phyloP scores from a whole-genome alignment of 2,329 filamentous ascomycete genomes.

The Colletotrichum sp. region DNA sequence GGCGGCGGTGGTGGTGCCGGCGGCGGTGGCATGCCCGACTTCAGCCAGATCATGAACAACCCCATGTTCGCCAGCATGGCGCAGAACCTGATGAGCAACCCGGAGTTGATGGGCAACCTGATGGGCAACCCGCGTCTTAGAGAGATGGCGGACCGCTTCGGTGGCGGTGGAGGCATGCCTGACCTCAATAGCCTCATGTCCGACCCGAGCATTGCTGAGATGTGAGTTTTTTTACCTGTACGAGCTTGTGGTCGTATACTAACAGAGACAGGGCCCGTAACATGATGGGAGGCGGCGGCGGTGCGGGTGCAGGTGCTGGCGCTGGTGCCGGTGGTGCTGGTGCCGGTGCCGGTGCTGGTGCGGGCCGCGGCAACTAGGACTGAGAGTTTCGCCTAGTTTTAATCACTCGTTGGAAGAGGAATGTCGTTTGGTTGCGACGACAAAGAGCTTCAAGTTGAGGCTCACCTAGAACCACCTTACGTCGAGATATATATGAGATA shows the following conservation, averaged over 20 bases:
- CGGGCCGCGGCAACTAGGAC: slow-evolving; percentile 23
- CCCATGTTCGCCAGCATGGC: slow-evolving; percentile 99
- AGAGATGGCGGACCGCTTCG: slow-evolving; percentile 85
- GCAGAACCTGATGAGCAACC: slow-evolving; percentile 96
- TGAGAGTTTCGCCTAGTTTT: neutral
- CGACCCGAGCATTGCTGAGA: slow-evolving; percentile 89
- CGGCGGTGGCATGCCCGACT: slow-evolving; percentile 84
- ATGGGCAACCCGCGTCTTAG: slow-evolving; percentile 93
- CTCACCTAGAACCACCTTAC: neutral
- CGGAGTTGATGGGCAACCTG: slow-evolving; percentile 86
- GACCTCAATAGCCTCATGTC: slow-evolving; percentile 87
- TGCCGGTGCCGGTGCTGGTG: slow-evolving; percentile 29
- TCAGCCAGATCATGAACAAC: slow-evolving; percentile 90
- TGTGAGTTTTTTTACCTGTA: slow-evolving; percentile 65
- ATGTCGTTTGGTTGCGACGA: neutral
- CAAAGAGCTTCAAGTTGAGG: neutral
- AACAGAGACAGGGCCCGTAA: slow-evolving; percentile 43
- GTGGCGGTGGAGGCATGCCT: slow-evolving; percentile 83
- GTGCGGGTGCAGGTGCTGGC: slow-evolving; percentile 22
- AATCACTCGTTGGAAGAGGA: neutral
- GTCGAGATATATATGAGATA: neutral
- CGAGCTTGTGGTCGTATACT: neutral
- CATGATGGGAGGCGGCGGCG: slow-evolving; percentile 48
- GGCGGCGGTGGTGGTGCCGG: slow-evolving; percentile 65
- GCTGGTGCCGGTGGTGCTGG: slow-evolving; percentile 27